Conservation (phyloP, 768 basidiomycete species). For the Auricularia sp. region DNA sequence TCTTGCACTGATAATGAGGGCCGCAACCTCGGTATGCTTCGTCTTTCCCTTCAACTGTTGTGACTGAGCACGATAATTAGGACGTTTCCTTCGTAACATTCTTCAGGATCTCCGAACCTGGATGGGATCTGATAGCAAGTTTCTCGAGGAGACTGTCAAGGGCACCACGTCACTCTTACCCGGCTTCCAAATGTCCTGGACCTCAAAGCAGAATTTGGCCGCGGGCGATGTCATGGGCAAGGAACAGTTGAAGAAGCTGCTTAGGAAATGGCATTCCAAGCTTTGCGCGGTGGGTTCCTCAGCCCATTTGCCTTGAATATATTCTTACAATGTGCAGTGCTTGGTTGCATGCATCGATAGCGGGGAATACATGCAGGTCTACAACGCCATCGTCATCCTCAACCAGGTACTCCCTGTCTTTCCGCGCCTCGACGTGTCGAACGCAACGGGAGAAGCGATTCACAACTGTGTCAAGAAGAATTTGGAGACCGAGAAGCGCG, state of each 20-base stretch:
- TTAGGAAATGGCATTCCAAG: slow-evolving; percentile 79
- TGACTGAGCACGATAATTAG: slow-evolving; percentile 26
- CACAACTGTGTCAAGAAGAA: slow-evolving; percentile 55
- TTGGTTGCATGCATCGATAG: slow-evolving; percentile 75
- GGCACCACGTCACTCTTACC: slow-evolving; percentile 51
- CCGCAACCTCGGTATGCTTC: slow-evolving; percentile 70
- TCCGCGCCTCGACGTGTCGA: slow-evolving; percentile 53
- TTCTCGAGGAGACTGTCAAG: slow-evolving; percentile 20
- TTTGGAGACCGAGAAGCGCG: slow-evolving; percentile 65
- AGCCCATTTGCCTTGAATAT: not conserved
- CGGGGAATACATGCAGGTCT: slow-evolving; percentile 92
- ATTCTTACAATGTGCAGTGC: slow-evolving; percentile 36
- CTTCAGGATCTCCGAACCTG: slow-evolving; percentile 71
- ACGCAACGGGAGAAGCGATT: slow-evolving; percentile 43
- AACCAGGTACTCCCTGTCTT: slow-evolving; percentile 87
- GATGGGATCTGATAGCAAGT: slow-evolving; percentile 31
- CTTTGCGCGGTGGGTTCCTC: slow-evolving; percentile 47
- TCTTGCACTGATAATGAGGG: slow-evolving; percentile 95
- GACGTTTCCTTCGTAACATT: slow-evolving; percentile 76
- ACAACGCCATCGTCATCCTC: slow-evolving; percentile 89
- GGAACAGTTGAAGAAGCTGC: slow-evolving; percentile 55
- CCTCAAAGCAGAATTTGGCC: slow-evolving; percentile 26
- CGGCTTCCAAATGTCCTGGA: slow-evolving; percentile 52
- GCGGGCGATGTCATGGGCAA: slow-evolving; percentile 55
- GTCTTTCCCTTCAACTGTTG: not conserved